Conservation (phyloP, 169 alveolate genomes). For the Plasmodium malariae region DNA sequence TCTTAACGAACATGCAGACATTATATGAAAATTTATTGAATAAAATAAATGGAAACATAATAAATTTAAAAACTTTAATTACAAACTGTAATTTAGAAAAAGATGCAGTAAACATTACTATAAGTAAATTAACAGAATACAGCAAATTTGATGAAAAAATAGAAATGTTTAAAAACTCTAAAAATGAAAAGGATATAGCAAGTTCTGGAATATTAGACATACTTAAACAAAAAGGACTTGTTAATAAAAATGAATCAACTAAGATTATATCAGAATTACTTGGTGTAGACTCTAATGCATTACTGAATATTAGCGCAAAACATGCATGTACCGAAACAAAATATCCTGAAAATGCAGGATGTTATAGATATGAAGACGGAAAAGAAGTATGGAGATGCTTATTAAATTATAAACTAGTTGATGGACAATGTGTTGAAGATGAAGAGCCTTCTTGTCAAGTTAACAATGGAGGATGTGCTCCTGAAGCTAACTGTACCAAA, state of each 20-base stretch:
- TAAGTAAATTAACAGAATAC: background rate
- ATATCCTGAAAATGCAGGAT: conserved; percentile 47
- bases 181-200: background rate
- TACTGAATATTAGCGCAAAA: background rate
- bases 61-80: background rate
- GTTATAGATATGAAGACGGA: conserved; percentile 38
- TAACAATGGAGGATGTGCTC: conserved; percentile 71
- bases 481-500: conserved; percentile 15
- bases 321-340: conserved; percentile 17
- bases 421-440: conserved; percentile 23
- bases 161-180: background rate
- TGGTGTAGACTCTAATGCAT: background rate
- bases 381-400: conserved; percentile 62
- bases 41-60: background rate
- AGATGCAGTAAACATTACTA: background rate
- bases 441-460: conserved; percentile 20
- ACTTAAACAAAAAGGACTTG: background rate
- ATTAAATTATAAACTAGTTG: conserved; percentile 13
- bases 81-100: background rate
- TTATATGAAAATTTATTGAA: conserved; percentile 1
- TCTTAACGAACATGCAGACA: conserved; percentile 11
- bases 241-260: background rate
- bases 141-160: conserved; percentile 1
- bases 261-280: background rate
- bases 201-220: background rate